Evolutionary conservation across 1,139 yeast species (phyloP).

Genomic region (Debaryomyces coudertii): DNA sequence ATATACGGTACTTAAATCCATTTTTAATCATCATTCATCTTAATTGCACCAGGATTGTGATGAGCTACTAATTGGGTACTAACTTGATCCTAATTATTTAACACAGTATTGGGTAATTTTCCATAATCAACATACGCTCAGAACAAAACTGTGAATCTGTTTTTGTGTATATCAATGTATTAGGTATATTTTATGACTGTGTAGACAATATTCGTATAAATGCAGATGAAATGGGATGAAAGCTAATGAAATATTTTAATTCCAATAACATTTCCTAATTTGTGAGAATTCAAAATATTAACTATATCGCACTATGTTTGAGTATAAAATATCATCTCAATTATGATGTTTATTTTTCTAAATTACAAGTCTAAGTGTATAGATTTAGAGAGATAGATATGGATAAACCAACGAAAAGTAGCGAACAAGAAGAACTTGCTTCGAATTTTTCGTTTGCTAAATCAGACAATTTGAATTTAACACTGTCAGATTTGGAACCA

Average conservation of each 20-base stretch:
- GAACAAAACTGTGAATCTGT: background rate
- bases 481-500: background rate
- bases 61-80: background rate
- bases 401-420: background rate
- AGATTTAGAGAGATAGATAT: background rate
- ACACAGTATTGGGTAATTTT: background rate
- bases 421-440: background rate
- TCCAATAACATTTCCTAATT: slow-evolving; percentile 18
- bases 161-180: background rate
- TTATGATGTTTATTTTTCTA: slow-evolving; percentile 4
- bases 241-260: background rate
- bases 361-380: background rate
- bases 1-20: slow-evolving; percentile 1
- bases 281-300: slow-evolving; percentile 15
- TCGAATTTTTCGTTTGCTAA: slow-evolving; percentile 14
- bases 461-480: slow-evolving; percentile 12
- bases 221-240: background rate
- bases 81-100: background rate
- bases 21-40: slow-evolving; percentile 10
- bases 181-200: background rate
- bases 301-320: slow-evolving; percentile 6
- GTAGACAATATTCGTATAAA: background rate
- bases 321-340: background rate
- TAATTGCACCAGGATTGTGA: background rate
- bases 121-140: background rate